These are phyloP conservation scores for Domatiomyces catenatus DNA, from an alignment of 2,329 filamentous ascomycete genomes.

Conservation along the genomic window DNA sequence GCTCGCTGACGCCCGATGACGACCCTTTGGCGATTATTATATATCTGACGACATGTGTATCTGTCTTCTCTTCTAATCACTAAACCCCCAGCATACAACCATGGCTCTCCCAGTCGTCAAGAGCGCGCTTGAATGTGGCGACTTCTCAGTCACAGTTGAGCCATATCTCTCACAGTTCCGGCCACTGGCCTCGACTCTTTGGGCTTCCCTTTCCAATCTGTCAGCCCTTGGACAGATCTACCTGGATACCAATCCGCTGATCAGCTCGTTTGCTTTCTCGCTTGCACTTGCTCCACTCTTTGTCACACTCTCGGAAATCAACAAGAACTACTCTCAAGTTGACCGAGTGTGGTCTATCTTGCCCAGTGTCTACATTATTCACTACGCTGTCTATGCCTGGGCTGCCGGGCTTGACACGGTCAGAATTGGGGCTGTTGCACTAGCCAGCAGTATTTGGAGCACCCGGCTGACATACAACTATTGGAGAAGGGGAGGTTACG, in stretches of 20 bases:
- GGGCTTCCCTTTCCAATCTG: constrained; percentile 44
- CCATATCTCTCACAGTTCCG: constrained; percentile 59
- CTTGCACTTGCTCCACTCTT: constrained; percentile 57
- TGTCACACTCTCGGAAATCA: constrained; percentile 64
- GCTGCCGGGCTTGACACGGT: constrained; percentile 54
- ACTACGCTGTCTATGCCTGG: constrained; percentile 72
- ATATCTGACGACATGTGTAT: constrained; percentile 7
- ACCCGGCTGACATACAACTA: constrained; percentile 85
- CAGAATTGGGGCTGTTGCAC: constrained; percentile 56
- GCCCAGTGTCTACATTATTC: constrained; percentile 70
- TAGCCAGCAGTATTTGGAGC: constrained; percentile 63
- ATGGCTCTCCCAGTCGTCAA: constrained; percentile 63
- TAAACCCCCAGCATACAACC: neutral
- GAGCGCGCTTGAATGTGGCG: constrained; percentile 57
- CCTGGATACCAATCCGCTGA: constrained; percentile 67
- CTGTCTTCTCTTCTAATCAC: neutral
- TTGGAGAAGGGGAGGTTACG: constrained; percentile 86
- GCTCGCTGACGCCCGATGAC: too few relatives aligned
- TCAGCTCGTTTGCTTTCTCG: constrained; percentile 58
- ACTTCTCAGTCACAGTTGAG: constrained; percentile 57
- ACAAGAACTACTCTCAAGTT: constrained; percentile 92
- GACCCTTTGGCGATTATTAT: constrained; percentile 3
- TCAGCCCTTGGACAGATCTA: constrained; percentile 58
- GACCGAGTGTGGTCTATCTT: constrained; percentile 85
- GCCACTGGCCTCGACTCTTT: constrained; percentile 50